Evolutionary conservation across 148 eudicot genomes (phyloP).

Genomic region (Diospyros kaki): DNA sequence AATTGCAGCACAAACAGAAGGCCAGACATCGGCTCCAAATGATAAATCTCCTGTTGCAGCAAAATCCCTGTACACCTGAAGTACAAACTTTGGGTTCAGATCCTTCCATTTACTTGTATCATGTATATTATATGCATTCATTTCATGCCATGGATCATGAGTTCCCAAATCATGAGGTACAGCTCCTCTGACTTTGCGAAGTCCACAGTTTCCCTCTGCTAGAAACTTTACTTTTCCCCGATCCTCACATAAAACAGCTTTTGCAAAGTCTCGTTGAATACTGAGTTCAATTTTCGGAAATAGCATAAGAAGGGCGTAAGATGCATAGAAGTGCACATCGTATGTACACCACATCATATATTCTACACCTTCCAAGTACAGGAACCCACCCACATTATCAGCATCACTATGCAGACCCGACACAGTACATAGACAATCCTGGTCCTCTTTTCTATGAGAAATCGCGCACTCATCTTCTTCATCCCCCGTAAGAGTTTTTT

Average conservation of each 20-base stretch:
- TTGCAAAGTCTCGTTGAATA: constrained; percentile 96
- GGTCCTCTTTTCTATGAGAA: constrained; percentile 18
- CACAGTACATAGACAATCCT: constrained; percentile 10
- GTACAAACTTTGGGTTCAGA: constrained; percentile 93
- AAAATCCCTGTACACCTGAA: constrained; percentile 93
- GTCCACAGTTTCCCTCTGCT: constrained; percentile 89
- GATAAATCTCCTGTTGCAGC: constrained; percentile 87
- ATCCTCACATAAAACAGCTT: constrained; percentile 86
- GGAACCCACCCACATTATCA: constrained; percentile 89
- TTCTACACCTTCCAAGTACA: constrained; percentile 95
- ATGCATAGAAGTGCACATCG: constrained; percentile 98
- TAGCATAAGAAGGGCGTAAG: constrained; percentile 88
- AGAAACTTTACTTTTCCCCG: constrained; percentile 76
- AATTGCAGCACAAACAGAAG: constrained; percentile 94
- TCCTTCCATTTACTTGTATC: constrained; percentile 99
- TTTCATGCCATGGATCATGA: constrained; percentile 99
- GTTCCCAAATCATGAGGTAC: constrained; percentile 97
- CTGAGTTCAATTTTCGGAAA: constrained; percentile 97
- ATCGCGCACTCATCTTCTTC: constrained; percentile 24
- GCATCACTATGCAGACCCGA: constrained; percentile 25
- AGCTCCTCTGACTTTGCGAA: constrained; percentile 92
- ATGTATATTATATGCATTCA: constrained; percentile 98
- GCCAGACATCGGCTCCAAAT: constrained; percentile 96
- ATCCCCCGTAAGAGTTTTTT: constrained; percentile 13
- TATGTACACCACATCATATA: constrained; percentile 99